Percentiles rank a stretch among this genome's conserved stretches.
These are phyloP conservation scores for Colletotrichum sansevieriae DNA, from an alignment of 2,329 filamentous ascomycete genomes.

Conservation along the genomic window DNA sequence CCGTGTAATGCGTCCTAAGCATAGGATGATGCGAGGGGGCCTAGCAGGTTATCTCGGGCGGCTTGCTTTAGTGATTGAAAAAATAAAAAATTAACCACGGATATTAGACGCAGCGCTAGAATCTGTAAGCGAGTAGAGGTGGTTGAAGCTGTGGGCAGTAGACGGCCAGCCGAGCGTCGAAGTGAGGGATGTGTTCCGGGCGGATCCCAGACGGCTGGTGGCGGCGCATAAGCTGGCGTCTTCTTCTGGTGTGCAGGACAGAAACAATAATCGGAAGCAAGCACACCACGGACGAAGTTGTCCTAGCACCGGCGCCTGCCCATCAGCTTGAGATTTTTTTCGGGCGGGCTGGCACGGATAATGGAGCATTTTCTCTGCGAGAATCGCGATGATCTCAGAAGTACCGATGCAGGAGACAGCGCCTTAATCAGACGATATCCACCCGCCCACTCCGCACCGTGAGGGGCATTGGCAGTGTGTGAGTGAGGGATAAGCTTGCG, in stretches of 20 bases:
- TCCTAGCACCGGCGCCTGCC: constrained; percentile 14
- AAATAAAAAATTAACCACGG: background rate
- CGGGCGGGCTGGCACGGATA: constrained; percentile 12
- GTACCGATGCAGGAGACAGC: constrained; percentile 33
- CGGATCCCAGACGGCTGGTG: background rate
- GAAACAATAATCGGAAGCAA: background rate
- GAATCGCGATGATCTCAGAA: constrained; percentile 36
- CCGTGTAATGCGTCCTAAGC: constrained; percentile 16
- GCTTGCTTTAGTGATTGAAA: constrained; percentile 14
- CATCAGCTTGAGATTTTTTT: constrained; percentile 6
- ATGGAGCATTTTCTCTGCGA: constrained; percentile 10
- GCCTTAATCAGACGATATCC: constrained; percentile 39
- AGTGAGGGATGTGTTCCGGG: constrained; percentile 2
- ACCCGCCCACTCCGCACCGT: constrained; percentile 32
- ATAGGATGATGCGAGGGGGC: constrained; percentile 5
- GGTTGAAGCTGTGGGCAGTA: background rate
- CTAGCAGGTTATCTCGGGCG: constrained; percentile 19
- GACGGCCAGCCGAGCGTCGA: background rate
- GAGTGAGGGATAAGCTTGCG: constrained; percentile 30
- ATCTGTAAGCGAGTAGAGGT: background rate
- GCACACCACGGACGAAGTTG: constrained; percentile 7
- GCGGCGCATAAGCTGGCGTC: background rate
- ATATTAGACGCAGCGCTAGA: background rate
- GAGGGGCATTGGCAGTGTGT: constrained; percentile 17
- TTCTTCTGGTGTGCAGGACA: constrained; percentile 13